Percentiles rank a stretch among this genome's conserved stretches.
phyloP scores from a whole-genome alignment of 1,284 basidiomycete species.

The Cryptococcus maquisensis region DNA sequence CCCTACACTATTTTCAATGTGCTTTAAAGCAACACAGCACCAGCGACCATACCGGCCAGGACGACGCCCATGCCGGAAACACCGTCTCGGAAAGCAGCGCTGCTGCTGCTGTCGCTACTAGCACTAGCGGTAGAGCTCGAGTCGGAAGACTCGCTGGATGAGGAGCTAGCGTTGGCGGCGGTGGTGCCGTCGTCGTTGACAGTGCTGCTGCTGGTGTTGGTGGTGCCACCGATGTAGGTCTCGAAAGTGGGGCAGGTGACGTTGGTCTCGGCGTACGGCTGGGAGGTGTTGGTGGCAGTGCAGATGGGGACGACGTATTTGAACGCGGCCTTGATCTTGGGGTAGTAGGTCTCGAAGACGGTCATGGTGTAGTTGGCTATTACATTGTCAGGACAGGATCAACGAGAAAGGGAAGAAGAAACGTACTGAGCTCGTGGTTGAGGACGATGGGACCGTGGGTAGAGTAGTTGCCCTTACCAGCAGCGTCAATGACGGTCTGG shows the following conservation, averaged over 20 bases:
- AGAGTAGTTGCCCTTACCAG: conserved; percentile 42
- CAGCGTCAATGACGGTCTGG: conserved; percentile 46
- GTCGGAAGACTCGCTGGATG: background rate
- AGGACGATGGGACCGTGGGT: conserved; percentile 50
- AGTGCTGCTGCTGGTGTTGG: background rate
- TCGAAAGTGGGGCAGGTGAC: conserved; percentile 40
- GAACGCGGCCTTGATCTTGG: conserved; percentile 40
- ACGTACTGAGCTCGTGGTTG: conserved; percentile 40
- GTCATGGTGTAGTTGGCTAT: conserved; percentile 48
- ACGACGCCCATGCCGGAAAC: background rate
- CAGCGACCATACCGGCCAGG: background rate
- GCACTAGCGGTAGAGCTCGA: background rate
- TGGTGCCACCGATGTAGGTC: conserved; percentile 14
- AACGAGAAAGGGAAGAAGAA: too few relatives aligned
- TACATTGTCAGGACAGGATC: background rate
- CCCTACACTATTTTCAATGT: background rate
- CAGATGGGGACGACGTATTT: conserved; percentile 46
- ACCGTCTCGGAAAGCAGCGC: background rate
- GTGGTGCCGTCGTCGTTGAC: background rate
- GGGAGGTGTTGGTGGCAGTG: conserved; percentile 47
- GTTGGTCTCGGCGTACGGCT: conserved; percentile 51
- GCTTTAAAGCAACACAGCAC: background rate
- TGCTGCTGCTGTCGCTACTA: background rate
- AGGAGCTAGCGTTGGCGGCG: background rate
- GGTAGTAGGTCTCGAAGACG: conserved; percentile 36